Evolutionary conservation across 2,329 filamentous ascomycete species (phyloP).

Genomic region (Talaromyces pinophilus): DNA sequence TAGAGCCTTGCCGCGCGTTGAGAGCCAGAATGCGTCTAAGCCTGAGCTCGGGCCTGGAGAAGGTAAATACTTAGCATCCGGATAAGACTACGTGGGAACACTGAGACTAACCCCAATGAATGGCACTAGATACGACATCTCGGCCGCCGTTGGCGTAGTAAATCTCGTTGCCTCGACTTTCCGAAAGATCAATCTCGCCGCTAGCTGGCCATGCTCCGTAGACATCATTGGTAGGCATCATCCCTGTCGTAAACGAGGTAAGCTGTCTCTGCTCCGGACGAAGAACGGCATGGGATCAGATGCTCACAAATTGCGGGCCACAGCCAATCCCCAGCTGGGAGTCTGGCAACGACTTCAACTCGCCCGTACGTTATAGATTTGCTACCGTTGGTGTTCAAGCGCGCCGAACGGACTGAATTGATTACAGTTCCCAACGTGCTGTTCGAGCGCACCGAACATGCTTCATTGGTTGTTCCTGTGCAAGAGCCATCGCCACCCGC

Average conservation of each 20-base stretch:
- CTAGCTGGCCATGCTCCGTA: conserved; percentile 56
- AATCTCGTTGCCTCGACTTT: conserved; percentile 51
- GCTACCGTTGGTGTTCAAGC: conserved; percentile 52
- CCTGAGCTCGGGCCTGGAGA: conserved; percentile 25
- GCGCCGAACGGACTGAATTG: conserved; percentile 53
- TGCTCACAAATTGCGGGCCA: conserved; percentile 55
- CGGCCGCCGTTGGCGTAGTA: conserved; percentile 20
- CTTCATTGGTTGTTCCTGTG: conserved; percentile 38
- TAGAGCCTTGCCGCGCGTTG: conserved; percentile 31
- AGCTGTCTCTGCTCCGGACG: background rate
- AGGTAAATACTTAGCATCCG: conserved; percentile 19
- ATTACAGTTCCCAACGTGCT: conserved; percentile 50
- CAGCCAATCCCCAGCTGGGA: conserved; percentile 58
- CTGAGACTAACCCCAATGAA: conserved; percentile 40
- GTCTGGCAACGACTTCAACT: conserved; percentile 56
- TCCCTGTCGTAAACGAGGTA: conserved; percentile 35
- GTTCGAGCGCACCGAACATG: conserved; percentile 49
- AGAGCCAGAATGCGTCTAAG: conserved; percentile 31
- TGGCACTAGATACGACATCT: conserved; percentile 33
- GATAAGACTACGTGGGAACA: conserved; percentile 42
- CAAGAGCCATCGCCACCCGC: conserved; percentile 42
- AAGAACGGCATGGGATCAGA: background rate
- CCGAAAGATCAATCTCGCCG: conserved; percentile 58
- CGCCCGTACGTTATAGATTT: conserved; percentile 53
- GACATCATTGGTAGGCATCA: conserved; percentile 52